Percentiles rank a stretch among this genome's conserved stretches.
phyloP scores from a whole-genome alignment of 495 filamentous ascomycete genomes.

The Pyronema domesticum region DNA sequence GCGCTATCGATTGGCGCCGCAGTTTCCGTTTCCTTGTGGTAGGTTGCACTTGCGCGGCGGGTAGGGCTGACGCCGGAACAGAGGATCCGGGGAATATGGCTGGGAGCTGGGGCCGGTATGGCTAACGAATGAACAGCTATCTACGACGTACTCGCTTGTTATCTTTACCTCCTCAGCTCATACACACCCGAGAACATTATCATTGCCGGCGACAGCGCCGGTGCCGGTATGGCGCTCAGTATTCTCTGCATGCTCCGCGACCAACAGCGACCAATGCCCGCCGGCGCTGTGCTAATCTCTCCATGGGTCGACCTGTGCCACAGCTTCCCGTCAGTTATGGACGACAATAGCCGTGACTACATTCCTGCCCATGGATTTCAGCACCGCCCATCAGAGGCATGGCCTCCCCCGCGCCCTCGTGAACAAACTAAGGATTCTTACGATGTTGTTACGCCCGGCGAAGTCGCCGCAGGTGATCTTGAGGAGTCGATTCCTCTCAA shows the following conservation, averaged over 20 bases:
- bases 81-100: no score
- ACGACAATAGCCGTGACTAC: slow-evolving; percentile 43
- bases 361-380: slow-evolving; percentile 74
- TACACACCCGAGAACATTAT: slow-evolving; percentile 66
- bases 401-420: slow-evolving; percentile 52
- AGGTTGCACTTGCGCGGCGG: not conserved
- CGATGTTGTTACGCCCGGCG: slow-evolving; percentile 7
- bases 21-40: slow-evolving; percentile 88
- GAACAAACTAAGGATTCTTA: slow-evolving; percentile 46
- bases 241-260: slow-evolving; percentile 70
- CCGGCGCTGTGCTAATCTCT: slow-evolving; percentile 75
- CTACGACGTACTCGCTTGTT: slow-evolving; percentile 72
- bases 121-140: slow-evolving; percentile 27
- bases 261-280: slow-evolving; percentile 60
- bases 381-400: slow-evolving; percentile 62
- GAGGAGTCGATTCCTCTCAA: not conserved
- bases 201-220: slow-evolving; percentile 76
- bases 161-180: slow-evolving; percentile 56
- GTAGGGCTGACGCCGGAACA: no score
- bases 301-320: slow-evolving; percentile 92
- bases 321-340: slow-evolving; percentile 74
- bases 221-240: slow-evolving; percentile 68
- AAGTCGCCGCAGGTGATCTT: not conserved
- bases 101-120: not conserved
- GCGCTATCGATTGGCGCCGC: slow-evolving; percentile 71